Evolutionary conservation across 2,329 filamentous ascomycete species (phyloP).

Genomic region (Diplodia sapinea): DNA sequence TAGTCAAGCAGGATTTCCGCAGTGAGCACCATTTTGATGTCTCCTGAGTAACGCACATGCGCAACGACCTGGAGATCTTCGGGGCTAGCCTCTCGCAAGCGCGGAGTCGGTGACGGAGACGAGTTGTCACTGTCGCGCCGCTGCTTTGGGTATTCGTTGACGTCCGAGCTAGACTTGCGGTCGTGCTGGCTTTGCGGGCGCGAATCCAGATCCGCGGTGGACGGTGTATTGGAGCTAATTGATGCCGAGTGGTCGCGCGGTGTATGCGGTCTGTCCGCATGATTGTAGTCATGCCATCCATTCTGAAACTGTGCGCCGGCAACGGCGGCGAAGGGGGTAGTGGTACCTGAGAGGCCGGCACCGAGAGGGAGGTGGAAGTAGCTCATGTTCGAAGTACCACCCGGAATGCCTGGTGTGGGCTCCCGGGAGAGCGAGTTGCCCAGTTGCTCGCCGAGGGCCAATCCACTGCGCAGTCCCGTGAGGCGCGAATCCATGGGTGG

Average conservation of each 20-base stretch:
- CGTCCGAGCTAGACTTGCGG: slow-evolving; percentile 33
- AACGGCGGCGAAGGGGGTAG: slow-evolving; percentile 79
- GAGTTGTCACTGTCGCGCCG: slow-evolving; percentile 30
- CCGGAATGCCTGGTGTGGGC: slow-evolving; percentile 66
- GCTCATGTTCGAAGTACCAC: slow-evolving; percentile 76
- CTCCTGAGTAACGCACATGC: slow-evolving; percentile 85
- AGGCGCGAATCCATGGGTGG: slow-evolving; percentile 33
- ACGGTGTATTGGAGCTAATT: slow-evolving; percentile 55
- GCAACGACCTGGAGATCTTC: slow-evolving; percentile 94
- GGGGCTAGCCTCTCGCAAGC: slow-evolving; percentile 73
- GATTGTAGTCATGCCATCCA: slow-evolving; percentile 53
- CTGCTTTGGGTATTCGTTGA: slow-evolving; percentile 27
- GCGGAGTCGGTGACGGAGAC: slow-evolving; percentile 53
- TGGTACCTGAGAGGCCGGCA: slow-evolving; percentile 72
- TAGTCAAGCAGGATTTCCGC: slow-evolving; percentile 97
- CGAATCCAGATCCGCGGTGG: slow-evolving; percentile 52
- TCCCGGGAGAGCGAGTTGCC: slow-evolving; percentile 48
- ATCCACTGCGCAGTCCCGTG: slow-evolving; percentile 38
- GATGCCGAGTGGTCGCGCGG: slow-evolving; percentile 46
- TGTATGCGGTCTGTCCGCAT: slow-evolving; percentile 43
- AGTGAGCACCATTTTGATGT: slow-evolving; percentile 85
- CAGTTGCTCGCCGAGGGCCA: slow-evolving; percentile 44
- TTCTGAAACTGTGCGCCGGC: slow-evolving; percentile 70
- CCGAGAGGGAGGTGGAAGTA: slow-evolving; percentile 83
- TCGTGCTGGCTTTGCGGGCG: slow-evolving; percentile 51